Evolutionary conservation across 2,329 filamentous ascomycete genomes (phyloP).

Genomic region (Neurospora sp.): DNA sequence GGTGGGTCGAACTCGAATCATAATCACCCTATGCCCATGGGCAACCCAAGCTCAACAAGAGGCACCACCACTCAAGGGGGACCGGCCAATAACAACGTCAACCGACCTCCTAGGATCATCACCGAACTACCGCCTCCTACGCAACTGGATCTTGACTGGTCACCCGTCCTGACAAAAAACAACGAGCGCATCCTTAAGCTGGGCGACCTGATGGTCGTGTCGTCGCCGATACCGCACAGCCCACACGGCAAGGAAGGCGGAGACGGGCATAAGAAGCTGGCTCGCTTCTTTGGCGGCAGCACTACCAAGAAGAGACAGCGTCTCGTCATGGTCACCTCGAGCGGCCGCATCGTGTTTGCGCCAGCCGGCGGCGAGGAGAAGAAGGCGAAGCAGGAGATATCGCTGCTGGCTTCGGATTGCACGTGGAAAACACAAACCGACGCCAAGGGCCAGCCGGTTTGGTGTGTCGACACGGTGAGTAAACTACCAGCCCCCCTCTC

Average conservation of each 20-base stretch:
- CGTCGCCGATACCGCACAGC: conserved; percentile 66
- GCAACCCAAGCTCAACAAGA: conserved; percentile 26
- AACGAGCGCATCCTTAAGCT: conserved; percentile 94
- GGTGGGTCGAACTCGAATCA: conserved; percentile 20
- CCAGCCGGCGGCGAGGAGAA: conserved; percentile 93
- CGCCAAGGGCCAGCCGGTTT: conserved; percentile 77
- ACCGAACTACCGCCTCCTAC: conserved; percentile 95
- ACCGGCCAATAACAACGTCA: not conserved
- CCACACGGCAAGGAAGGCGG: conserved; percentile 58
- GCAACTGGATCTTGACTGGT: conserved; percentile 97
- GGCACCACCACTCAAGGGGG: conserved; percentile 20
- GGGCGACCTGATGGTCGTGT: conserved; percentile 79
- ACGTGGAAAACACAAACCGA: conserved; percentile 74
- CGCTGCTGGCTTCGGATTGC: conserved; percentile 66
- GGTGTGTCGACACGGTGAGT: conserved; percentile 90
- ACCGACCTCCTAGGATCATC: conserved; percentile 68
- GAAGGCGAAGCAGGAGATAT: conserved; percentile 84
- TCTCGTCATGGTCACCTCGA: conserved; percentile 89
- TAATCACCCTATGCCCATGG: not conserved
- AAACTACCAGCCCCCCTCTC: not conserved
- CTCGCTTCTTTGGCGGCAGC: conserved; percentile 85
- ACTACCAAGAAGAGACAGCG: conserved; percentile 88
- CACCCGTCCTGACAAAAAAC: conserved; percentile 77
- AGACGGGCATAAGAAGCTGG: conserved; percentile 77
- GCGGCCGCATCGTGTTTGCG: conserved; percentile 79